Base-by-base conservation (phyloP, 345 rosid species). In the Chamaenerion angustifolium region DNA sequence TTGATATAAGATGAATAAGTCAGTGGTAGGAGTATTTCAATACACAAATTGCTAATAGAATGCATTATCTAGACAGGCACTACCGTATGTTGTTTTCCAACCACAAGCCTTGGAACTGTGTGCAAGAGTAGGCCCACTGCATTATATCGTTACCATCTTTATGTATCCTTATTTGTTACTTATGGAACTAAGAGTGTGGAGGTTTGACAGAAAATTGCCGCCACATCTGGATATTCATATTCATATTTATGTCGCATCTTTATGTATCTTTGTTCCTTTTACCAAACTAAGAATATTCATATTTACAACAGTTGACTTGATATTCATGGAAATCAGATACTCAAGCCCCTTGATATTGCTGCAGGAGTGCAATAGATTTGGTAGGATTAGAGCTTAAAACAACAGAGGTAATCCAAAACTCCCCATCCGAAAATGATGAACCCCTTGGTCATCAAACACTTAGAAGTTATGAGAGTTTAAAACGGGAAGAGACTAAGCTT, bases 151-250 rank as follows among this genome's bases (percentile, higher is more conserved):
- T 25, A 19, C 45, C 25, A 5, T 25, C 23, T 37, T 21, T 11
- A 17, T 13, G n/a, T n/a, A 15, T 55, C 14, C 45, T 11, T 14
- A 35, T 21, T 48, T 0, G 12, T 61, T 43, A 53, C 46, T 35
- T 16, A 47, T 15, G 44, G 59, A 56, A 48, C 23, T 66, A 51
- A 57, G 25, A 18, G 0, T n/a, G 49, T 61, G 54, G 27, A 40
- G 18, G 25, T 55, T 12, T 65, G 25, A 40, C 83, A 86, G 98
- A 90, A 78, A 86, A 88, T 90, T 57, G 84, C 95, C 17, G 85
- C 98, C 52, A 85, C 85, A 68, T 83, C 89, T 60, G 98, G 98
- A 58, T 96, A 90, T 68, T 85, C 12, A 0, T n/a, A n/a, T n/a
- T n/a, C n/a, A n/a, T n/a, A n/a, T n/a, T n/a, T n/a, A n/a, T n/a